Base-by-base conservation (phyloP, 2,329 filamentous ascomycete genomes). In the Lasiodiplodia gonubiensis region DNA sequence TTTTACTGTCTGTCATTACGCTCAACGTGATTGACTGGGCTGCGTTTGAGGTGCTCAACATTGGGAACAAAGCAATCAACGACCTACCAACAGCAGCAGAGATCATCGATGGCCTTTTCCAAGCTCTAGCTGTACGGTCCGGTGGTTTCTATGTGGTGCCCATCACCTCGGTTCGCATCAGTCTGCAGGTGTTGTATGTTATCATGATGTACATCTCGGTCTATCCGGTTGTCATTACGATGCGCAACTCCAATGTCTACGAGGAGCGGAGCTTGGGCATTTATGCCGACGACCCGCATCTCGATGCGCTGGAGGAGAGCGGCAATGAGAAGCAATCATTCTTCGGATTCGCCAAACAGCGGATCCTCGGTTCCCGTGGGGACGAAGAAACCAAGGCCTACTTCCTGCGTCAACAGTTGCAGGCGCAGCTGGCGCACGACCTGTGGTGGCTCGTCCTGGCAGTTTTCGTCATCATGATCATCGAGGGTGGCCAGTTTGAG, bases 181-280 rank as follows among this genome's bases (percentile, higher is more conserved):
- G 81, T 2, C 81, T 88, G 0, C 87, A 88, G 68, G 82, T 89
- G 42, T 82, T 86, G 39, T 85, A 88, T 67, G 79, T 89, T 0
- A 81, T 87, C 53, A 89, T 89, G 87, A 89, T 90, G 87, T 89
- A 89, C 75, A 88, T 89, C 55, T 84, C 84, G 5, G 83, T 86
- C 4, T 88, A 87, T 68, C 87, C 88, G 0, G 85, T 89, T 37
- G 86, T 86, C 16, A 87, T 89, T 64, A 86, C 82, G 21, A 87
- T 89, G 76, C 84, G 87, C 52, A 84, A 86, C 64, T 85, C 83
- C 37, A 89, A 74, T 55, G 85, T 86, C 4, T 89, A 89, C 74
- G 86, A 89, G 75, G 87, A 89, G 73, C 82, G 84, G 54, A 86
- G 85, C 57, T 75, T 90, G 5, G 88, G 87, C 0, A 83, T 89